Conservation (phyloP, 768 basidiomycete genomes). For the Calocera viscosa region DNA sequence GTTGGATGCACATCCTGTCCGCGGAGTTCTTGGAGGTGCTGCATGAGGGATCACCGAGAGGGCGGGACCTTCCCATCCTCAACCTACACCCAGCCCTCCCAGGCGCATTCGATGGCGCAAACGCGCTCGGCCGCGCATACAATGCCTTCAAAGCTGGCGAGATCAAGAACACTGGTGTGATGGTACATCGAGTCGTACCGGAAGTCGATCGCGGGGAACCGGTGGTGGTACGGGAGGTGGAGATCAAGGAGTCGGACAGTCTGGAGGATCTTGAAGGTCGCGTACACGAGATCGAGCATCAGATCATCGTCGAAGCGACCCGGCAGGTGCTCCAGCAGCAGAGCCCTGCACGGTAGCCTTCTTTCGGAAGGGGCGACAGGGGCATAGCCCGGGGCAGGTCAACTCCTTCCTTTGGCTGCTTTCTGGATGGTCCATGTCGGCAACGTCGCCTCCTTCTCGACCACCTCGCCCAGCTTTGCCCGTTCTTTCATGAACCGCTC, state of each 20-base stretch:
- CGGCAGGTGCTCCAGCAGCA: conserved; percentile 44
- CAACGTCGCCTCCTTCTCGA: not conserved
- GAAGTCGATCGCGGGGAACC: conserved; percentile 91
- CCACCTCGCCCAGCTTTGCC: not conserved
- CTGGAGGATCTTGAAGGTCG: conserved; percentile 60
- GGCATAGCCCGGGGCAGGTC: not conserved
- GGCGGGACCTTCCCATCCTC: conserved; percentile 61
- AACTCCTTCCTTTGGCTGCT: not conserved
- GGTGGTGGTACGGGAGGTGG: conserved; percentile 65
- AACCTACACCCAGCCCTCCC: conserved; percentile 95
- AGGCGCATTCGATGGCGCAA: conserved; percentile 90
- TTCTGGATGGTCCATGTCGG: not conserved
- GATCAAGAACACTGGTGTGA: conserved; percentile 64
- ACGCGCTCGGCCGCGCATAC: conserved; percentile 78
- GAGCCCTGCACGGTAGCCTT: not conserved
- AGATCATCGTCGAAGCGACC: conserved; percentile 80
- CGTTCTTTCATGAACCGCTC: not conserved
- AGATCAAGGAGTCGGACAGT: conserved; percentile 57
- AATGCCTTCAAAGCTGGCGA: conserved; percentile 79
- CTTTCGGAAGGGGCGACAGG: not conserved
- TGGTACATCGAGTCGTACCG: conserved; percentile 88
- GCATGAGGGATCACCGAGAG: conserved; percentile 29
- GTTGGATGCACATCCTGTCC: conserved; percentile 96
- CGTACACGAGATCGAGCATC: conserved; percentile 76
- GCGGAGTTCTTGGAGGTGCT: conserved; percentile 65